Conservation (phyloP, 306 rosid genomes). For the Prunus padus region DNA sequence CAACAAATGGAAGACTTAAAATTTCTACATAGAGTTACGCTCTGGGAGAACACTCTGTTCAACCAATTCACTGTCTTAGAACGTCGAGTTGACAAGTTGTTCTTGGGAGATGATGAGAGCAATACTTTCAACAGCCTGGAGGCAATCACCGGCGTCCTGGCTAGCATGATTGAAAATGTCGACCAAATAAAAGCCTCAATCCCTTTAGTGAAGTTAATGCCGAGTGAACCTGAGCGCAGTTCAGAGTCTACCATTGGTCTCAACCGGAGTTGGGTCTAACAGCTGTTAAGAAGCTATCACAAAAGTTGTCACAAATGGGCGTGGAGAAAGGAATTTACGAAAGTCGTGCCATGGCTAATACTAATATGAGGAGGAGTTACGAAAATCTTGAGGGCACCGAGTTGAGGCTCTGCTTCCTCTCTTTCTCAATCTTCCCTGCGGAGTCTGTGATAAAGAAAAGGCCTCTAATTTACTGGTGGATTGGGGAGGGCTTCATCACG, state of each 20-base stretch:
- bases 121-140: neutral
- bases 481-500: slow-evolving; percentile 24
- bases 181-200: neutral
- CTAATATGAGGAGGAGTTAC: neutral
- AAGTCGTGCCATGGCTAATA: neutral
- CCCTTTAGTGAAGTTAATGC: neutral
- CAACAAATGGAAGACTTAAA: neutral
- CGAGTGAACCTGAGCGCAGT: neutral
- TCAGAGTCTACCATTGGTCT: neutral
- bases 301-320: neutral
- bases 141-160: neutral
- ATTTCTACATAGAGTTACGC: neutral
- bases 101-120: neutral
- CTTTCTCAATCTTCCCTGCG: slow-evolving; percentile 19
- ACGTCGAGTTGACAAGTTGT: neutral
- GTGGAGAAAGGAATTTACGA: neutral
- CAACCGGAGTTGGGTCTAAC: neutral
- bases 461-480: slow-evolving; percentile 35
- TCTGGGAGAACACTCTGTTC: neutral
- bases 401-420: slow-evolving; percentile 19
- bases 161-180: neutral
- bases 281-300: neutral
- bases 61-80: neutral
- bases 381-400: neutral
- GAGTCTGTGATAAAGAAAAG: neutral